Evolutionary conservation across 805 yeast species (phyloP).

Genomic region (Saccharomycopsis sp.): DNA sequence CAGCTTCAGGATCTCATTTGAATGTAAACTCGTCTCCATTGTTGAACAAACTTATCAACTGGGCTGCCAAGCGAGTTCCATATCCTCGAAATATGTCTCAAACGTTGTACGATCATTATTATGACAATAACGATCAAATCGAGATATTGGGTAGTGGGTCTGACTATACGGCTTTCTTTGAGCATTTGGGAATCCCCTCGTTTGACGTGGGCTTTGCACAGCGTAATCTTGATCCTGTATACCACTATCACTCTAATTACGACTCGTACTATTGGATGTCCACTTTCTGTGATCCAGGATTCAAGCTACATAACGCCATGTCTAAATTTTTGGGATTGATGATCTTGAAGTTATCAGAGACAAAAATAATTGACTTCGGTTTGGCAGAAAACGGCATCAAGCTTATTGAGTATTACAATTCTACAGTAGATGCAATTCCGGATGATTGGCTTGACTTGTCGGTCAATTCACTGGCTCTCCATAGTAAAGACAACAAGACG

Average conservation of each 20-base stretch:
- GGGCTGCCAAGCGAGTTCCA: constrained; percentile 37
- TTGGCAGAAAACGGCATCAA: constrained; percentile 26
- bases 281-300: constrained; percentile 54
- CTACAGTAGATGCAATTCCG: constrained; percentile 33
- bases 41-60: constrained; percentile 40
- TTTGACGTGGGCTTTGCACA: constrained; percentile 50
- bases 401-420: constrained; percentile 38
- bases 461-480: not conserved
- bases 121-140: constrained; percentile 30
- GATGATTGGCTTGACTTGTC: constrained; percentile 29
- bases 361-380: constrained; percentile 39
- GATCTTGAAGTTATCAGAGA: constrained; percentile 43
- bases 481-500: not conserved
- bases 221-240: constrained; percentile 46
- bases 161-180: constrained; percentile 57
- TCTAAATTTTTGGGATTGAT: constrained; percentile 48
- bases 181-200: constrained; percentile 54
- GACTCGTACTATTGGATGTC: constrained; percentile 71
- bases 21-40: constrained; percentile 53
- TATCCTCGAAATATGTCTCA: constrained; percentile 33
- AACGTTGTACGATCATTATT: constrained; percentile 33
- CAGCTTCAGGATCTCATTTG: constrained; percentile 49
- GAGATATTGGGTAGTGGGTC: constrained; percentile 60
- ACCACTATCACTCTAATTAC: constrained; percentile 72
- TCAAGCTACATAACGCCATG: constrained; percentile 49